Evolutionary conservation across 257 asterid genomes (phyloP).

Genomic region (Solanum arcanum): DNA sequence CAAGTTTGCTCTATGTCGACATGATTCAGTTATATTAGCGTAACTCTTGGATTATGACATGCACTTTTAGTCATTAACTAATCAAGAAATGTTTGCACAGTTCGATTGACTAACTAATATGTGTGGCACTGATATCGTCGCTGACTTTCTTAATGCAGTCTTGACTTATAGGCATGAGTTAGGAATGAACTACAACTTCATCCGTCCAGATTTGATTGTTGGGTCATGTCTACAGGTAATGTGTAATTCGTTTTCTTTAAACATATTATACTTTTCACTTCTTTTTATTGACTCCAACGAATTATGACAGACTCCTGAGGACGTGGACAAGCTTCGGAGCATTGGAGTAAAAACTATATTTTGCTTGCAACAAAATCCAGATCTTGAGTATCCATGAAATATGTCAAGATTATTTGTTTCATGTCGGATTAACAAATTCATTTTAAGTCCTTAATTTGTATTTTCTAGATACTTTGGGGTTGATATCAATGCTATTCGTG

Average conservation of each 20-base stretch:
- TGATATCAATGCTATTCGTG: slow-evolving; percentile 65
- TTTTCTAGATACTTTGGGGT: slow-evolving; percentile 71
- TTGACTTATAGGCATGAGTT: slow-evolving; percentile 87
- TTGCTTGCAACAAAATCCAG: slow-evolving; percentile 84
- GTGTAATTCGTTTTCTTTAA: neutral
- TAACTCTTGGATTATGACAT: neutral
- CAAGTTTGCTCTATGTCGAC: neutral
- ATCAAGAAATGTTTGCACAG: neutral
- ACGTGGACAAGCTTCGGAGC: slow-evolving; percentile 86
- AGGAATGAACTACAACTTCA: slow-evolving; percentile 91
- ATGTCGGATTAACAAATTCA: neutral
- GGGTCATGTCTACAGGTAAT: slow-evolving; percentile 94
- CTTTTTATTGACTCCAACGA: slow-evolving; percentile 1
- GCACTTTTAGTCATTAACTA: neutral
- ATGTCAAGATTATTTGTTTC: neutral
- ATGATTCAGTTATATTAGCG: neutral
- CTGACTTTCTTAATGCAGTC: slow-evolving; percentile 25
- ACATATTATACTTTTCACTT: neutral
- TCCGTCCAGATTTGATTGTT: slow-evolving; percentile 82
- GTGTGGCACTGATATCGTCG: neutral
- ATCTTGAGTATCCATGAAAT: slow-evolving; percentile 79
- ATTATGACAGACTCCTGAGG: slow-evolving; percentile 63
- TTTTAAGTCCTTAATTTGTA: slow-evolving; percentile 39
- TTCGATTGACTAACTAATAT: neutral
- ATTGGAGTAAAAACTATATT: slow-evolving; percentile 91